Evolutionary conservation across 805 yeast species (phyloP).

Genomic region (Cyberlindnera mrakii): DNA sequence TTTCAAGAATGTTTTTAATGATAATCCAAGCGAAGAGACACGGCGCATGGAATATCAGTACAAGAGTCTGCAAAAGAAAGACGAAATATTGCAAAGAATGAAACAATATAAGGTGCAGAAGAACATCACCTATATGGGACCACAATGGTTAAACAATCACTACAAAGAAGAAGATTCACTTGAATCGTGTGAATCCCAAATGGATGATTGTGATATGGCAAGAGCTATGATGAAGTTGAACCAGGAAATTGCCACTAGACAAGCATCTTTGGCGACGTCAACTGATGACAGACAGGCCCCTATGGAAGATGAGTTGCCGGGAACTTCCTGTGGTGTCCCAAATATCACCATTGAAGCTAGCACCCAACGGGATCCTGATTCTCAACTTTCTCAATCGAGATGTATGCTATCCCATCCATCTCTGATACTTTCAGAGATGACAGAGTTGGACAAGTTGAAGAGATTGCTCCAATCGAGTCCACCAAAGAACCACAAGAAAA

Average conservation of each 20-base stretch:
- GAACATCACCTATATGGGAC: not conserved
- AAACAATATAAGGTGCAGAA: not conserved
- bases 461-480: not conserved
- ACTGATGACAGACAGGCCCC: no score
- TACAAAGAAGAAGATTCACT: not conserved
- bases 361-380: no score
- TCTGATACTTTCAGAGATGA: no score
- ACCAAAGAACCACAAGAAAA: not conserved
- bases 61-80: not conserved
- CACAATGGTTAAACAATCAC: not conserved
- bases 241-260: not conserved
- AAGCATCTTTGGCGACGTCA: not conserved
- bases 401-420: no score
- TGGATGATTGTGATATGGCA: slow-evolving; percentile 1
- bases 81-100: not conserved
- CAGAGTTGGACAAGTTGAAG: not conserved
- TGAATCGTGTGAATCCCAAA: not conserved
- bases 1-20: slow-evolving; percentile 1
- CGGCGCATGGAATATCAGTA: not conserved
- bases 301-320: no score
- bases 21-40: not conserved
- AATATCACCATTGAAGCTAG: no score
- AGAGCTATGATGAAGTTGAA: slow-evolving; percentile 1
- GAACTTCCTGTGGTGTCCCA: no score
- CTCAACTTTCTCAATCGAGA: no score